Conservation (phyloP, 805 yeast genomes). For the Starmerella bombicola region DNA sequence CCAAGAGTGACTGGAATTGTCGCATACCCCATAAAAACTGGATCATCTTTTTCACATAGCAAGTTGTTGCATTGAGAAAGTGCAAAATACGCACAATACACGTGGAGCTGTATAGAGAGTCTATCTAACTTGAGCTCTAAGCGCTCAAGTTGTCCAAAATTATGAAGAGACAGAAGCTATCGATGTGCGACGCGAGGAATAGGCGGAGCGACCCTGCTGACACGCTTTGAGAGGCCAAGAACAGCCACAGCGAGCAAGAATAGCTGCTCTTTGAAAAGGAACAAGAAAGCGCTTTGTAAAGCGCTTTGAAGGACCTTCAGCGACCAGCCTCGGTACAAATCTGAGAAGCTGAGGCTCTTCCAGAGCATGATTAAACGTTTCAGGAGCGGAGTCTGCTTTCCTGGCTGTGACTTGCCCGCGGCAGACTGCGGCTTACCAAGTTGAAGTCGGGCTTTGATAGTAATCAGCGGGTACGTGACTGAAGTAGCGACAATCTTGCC, state of each 20-base stretch:
- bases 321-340: constrained; percentile 69
- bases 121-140: no score
- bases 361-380: constrained; percentile 43
- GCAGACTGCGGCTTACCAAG: constrained; percentile 34
- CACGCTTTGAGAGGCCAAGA: constrained; percentile 31
- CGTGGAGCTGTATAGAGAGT: no score
- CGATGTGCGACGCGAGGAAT: no score
- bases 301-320: constrained; percentile 76
- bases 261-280: constrained; percentile 80
- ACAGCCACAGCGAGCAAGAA: constrained; percentile 45
- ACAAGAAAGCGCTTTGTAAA: constrained; percentile 76
- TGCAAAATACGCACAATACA: no score
- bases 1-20: no score
- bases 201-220: no score
- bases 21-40: no score
- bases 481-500: constrained; percentile 85
- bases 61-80: no score
- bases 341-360: constrained; percentile 56
- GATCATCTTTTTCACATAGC: no score
- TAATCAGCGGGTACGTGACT: constrained; percentile 79
- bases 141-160: no score
- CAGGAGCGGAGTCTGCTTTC: constrained; percentile 18
- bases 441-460: constrained; percentile 82
- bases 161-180: no score
- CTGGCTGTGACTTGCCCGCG: constrained; percentile 15